A percentile compares a stretch with the other conserved stretches of the same genome.
These are phyloP conservation scores for Ophiocordyceps camponoti-floridani DNA, from an alignment of 2,329 filamentous ascomycete genomes.

Conservation along the genomic window DNA sequence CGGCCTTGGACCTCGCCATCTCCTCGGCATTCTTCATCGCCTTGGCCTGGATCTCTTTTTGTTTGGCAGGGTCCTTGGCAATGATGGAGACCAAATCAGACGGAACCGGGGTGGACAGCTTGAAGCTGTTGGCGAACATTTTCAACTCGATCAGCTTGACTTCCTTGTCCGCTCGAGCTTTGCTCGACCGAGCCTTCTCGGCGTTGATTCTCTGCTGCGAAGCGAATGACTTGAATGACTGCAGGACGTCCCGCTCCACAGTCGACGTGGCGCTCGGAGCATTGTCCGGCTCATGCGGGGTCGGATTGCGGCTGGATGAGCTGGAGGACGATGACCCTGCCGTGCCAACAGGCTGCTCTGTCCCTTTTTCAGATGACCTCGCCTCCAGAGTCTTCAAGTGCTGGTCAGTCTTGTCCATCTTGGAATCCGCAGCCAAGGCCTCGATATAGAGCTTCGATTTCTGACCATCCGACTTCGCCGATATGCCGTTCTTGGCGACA, in stretches of 20 bases:
- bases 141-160: slow-evolving; percentile 87
- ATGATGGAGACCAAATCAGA: slow-evolving; percentile 85
- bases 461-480: slow-evolving; percentile 9
- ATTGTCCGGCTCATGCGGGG: slow-evolving; percentile 20
- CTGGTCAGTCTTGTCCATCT: slow-evolving; percentile 4
- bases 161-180: slow-evolving; percentile 61
- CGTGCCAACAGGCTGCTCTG: slow-evolving; percentile 6
- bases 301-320: slow-evolving; percentile 19
- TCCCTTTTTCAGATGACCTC: slow-evolving; percentile 10
- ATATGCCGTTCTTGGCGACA: slow-evolving; percentile 11
- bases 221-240: slow-evolving; percentile 47
- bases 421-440: slow-evolving; percentile 15
- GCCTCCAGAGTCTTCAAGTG: slow-evolving; percentile 14
- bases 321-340: slow-evolving; percentile 16
- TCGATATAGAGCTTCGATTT: slow-evolving; percentile 13
- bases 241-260: slow-evolving; percentile 42
- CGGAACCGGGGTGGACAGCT: slow-evolving; percentile 82
- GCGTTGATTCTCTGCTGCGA: slow-evolving; percentile 34
- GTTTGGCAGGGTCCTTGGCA: slow-evolving; percentile 89
- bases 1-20: slow-evolving; percentile 35
- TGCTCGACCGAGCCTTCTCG: slow-evolving; percentile 37
- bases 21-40: slow-evolving; percentile 60
- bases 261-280: slow-evolving; percentile 30
- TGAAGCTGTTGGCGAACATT: slow-evolving; percentile 89
- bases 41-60: slow-evolving; percentile 82